These are phyloP conservation scores for Kodamaea hsintzibuensis DNA, from an alignment of 805 yeast species.

Conservation along the genomic window DNA sequence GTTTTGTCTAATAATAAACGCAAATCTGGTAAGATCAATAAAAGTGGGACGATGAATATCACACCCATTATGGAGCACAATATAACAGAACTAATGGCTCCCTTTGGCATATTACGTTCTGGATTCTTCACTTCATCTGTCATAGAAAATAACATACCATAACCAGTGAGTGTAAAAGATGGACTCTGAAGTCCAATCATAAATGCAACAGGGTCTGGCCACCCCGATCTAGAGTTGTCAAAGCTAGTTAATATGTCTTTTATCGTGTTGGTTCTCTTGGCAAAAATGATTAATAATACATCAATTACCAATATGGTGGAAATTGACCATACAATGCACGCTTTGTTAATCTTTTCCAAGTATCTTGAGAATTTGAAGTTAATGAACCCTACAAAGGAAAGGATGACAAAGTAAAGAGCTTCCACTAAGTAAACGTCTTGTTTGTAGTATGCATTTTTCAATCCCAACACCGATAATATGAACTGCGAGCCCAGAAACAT, in stretches of 20 bases:
- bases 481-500: slow-evolving; percentile 78
- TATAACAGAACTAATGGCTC: slow-evolving; percentile 64
- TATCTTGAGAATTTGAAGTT: slow-evolving; percentile 60
- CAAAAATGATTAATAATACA: slow-evolving; percentile 58
- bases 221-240: slow-evolving; percentile 73
- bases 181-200: slow-evolving; percentile 78
- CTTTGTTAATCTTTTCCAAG: slow-evolving; percentile 62
- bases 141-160: slow-evolving; percentile 78
- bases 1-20: slow-evolving; percentile 52
- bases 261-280: slow-evolving; percentile 57
- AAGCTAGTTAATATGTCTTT: slow-evolving; percentile 62
- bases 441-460: slow-evolving; percentile 58
- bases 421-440: slow-evolving; percentile 58
- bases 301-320: slow-evolving; percentile 71
- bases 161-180: slow-evolving; percentile 78
- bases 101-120: slow-evolving; percentile 72
- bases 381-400: slow-evolving; percentile 59
- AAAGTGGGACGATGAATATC: slow-evolving; percentile 68
- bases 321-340: slow-evolving; percentile 75
- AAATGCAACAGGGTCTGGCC: slow-evolving; percentile 71
- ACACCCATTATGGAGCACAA: slow-evolving; percentile 70
- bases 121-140: slow-evolving; percentile 81
- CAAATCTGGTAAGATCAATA: slow-evolving; percentile 71
- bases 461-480: slow-evolving; percentile 63
- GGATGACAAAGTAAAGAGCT: slow-evolving; percentile 54